These are phyloP conservation scores for Chimonanthus salicifolius DNA, from an alignment of 164 flowering plant genomes.

Conservation along the genomic window DNA sequence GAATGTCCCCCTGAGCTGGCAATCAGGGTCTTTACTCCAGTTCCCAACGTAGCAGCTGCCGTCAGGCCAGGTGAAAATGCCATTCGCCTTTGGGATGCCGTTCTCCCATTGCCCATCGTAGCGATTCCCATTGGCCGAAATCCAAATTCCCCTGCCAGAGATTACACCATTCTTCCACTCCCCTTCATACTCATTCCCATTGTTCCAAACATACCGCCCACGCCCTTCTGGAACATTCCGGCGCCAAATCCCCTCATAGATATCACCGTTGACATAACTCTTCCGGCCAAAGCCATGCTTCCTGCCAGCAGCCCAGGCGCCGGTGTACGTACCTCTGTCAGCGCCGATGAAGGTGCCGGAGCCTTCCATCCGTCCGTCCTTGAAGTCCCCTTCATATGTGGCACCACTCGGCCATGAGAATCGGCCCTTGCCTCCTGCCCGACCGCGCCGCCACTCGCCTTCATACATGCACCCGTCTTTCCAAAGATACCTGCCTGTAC, in stretches of 20 bases:
- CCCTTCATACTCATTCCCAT: slow-evolving; percentile 35
- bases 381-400: slow-evolving; percentile 65
- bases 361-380: slow-evolving; percentile 20
- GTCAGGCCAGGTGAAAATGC: slow-evolving; percentile 34
- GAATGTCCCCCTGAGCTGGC: slow-evolving; percentile 32
- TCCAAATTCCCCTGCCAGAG: slow-evolving; percentile 30
- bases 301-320: slow-evolving; percentile 17
- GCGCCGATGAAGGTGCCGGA: slow-evolving; percentile 20
- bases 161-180: slow-evolving; percentile 39
- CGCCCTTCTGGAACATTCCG: slow-evolving; percentile 16
- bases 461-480: slow-evolving; percentile 91
- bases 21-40: slow-evolving; percentile 25
- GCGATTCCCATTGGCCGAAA: slow-evolving; percentile 37
- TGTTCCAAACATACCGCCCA: slow-evolving; percentile 32
- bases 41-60: slow-evolving; percentile 37
- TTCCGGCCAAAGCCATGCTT: slow-evolving; percentile 21
- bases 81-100: slow-evolving; percentile 37
- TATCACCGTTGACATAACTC: slow-evolving; percentile 18
- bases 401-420: slow-evolving; percentile 97
- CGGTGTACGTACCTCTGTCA: slow-evolving; percentile 17
- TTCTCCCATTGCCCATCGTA: slow-evolving; percentile 41
- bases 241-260: slow-evolving; percentile 17
- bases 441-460: slow-evolving; percentile 82
- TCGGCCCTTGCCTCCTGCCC: slow-evolving; percentile 64
- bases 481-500: slow-evolving; percentile 83